Percentiles rank a stretch among this genome's conserved stretches.
Conservation (phyloP, 139 green algal genomes). For the Trebouxia sp. region DNA sequence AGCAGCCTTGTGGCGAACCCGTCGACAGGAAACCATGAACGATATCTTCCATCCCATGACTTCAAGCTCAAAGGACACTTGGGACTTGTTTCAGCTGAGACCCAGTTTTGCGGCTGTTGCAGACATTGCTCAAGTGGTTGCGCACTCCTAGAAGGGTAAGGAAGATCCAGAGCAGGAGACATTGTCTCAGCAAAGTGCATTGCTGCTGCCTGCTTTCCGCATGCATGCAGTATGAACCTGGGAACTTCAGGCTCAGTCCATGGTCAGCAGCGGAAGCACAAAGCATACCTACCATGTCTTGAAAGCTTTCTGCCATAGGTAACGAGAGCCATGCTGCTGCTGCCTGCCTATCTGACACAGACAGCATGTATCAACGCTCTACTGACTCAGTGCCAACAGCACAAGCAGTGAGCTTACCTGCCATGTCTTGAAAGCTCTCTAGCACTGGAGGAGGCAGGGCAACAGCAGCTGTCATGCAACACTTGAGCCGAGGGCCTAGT, state of each 20-base stretch:
- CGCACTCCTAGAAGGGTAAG: too few relatives aligned
- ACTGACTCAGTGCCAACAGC: neutral
- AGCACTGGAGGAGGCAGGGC: neutral
- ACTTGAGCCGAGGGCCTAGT: neutral
- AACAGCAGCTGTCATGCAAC: neutral
- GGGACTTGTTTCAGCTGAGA: too few relatives aligned
- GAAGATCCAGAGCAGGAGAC: too few relatives aligned
- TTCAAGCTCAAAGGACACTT: too few relatives aligned
- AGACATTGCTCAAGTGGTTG: too few relatives aligned
- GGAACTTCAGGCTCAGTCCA: neutral
- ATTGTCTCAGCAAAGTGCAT: too few relatives aligned
- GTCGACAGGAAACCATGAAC: too few relatives aligned
- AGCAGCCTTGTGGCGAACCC: too few relatives aligned
- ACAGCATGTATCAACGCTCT: neutral
- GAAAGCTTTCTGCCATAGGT: neutral
- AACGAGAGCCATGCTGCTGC: too few relatives aligned
- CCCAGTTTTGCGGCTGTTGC: too few relatives aligned
- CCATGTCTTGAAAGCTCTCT: constrained; percentile 7
- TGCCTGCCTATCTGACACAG: neutral
- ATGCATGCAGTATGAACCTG: neutral
- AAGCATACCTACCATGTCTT: constrained; percentile 4
- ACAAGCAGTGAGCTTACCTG: neutral
- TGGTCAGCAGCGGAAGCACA: neutral
- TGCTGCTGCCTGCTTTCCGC: neutral
- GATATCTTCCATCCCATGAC: too few relatives aligned